These are phyloP conservation scores for Microcyclospora tardicrescens DNA, from an alignment of 2,329 filamentous ascomycete genomes.

Conservation along the genomic window DNA sequence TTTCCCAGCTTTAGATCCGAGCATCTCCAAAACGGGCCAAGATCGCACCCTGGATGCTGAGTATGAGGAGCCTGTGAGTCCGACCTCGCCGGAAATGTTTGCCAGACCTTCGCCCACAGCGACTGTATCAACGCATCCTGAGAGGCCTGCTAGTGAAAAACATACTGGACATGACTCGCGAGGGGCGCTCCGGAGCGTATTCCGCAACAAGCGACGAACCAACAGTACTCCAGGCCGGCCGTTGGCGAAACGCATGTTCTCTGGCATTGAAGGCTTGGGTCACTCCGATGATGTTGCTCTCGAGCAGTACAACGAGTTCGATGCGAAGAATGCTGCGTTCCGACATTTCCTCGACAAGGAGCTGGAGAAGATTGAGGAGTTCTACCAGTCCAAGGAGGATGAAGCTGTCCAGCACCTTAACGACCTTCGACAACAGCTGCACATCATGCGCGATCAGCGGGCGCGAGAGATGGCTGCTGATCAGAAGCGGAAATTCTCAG, in stretches of 20 bases:
- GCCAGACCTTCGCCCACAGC: not conserved
- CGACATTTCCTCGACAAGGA: constrained; percentile 73
- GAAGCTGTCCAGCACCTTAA: constrained; percentile 63
- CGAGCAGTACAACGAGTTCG: constrained; percentile 50
- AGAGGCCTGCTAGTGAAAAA: constrained; percentile 10
- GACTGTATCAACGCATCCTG: not conserved
- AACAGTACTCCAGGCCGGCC: constrained; percentile 22
- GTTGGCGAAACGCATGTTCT: constrained; percentile 15
- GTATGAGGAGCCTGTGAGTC: constrained; percentile 4
- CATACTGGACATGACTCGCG: constrained; percentile 12
- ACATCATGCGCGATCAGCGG: constrained; percentile 80
- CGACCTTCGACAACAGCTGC: constrained; percentile 67
- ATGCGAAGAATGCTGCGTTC: constrained; percentile 69
- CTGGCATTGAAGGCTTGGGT: constrained; percentile 19
- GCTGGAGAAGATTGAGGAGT: constrained; percentile 79
- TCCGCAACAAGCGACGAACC: constrained; percentile 11
- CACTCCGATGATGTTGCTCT: constrained; percentile 33
- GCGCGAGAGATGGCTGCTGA: constrained; percentile 51
- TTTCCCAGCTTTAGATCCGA: constrained; percentile 44
- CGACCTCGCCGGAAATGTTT: constrained; percentile 4
- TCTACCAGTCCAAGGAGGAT: constrained; percentile 78
- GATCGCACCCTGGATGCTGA: not conserved
- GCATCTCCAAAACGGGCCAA: constrained; percentile 1
- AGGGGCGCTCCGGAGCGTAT: not conserved
- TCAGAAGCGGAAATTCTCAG: constrained; percentile 1